Percentiles rank a stretch among this genome's conserved stretches.
Conservation (phyloP, 768 basidiomycete genomes). For the Gloeophyllum trabeum region DNA sequence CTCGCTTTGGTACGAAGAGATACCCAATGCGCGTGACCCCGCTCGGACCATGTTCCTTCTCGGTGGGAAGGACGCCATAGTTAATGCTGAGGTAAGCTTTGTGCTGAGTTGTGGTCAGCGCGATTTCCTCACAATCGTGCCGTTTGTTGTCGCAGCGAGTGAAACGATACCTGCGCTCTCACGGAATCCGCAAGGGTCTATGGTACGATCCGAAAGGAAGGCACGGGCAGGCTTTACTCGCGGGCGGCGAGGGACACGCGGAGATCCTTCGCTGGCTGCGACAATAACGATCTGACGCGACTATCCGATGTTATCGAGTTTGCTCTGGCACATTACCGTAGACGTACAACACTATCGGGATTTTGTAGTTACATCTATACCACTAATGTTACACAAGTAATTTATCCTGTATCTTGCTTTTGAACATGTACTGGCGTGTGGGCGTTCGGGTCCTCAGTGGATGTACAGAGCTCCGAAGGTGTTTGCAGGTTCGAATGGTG, state of each 20-base stretch:
- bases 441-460: too few relatives aligned
- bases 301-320: too few relatives aligned
- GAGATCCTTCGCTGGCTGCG: conserved; percentile 47
- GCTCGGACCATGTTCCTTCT: conserved; percentile 61
- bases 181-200: conserved; percentile 48
- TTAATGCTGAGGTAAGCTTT: conserved; percentile 37
- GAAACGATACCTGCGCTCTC: conserved; percentile 45
- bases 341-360: too few relatives aligned
- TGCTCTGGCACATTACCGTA: too few relatives aligned
- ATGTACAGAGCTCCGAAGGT: too few relatives aligned
- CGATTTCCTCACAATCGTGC: background rate
- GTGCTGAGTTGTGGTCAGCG: background rate
- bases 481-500: too few relatives aligned
- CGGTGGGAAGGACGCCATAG: conserved; percentile 74
- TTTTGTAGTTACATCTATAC: background rate
- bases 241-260: conserved; percentile 33
- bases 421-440: too few relatives aligned
- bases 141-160: background rate
- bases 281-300: background rate
- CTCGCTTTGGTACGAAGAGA: conserved; percentile 84
- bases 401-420: too few relatives aligned
- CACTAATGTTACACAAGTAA: background rate
- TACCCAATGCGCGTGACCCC: conserved; percentile 66
- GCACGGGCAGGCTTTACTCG: conserved; percentile 42
- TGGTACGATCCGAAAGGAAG: conserved; percentile 44